Evolutionary conservation across 805 yeast species (phyloP).

Genomic region (Wickerhamia fluorescens): DNA sequence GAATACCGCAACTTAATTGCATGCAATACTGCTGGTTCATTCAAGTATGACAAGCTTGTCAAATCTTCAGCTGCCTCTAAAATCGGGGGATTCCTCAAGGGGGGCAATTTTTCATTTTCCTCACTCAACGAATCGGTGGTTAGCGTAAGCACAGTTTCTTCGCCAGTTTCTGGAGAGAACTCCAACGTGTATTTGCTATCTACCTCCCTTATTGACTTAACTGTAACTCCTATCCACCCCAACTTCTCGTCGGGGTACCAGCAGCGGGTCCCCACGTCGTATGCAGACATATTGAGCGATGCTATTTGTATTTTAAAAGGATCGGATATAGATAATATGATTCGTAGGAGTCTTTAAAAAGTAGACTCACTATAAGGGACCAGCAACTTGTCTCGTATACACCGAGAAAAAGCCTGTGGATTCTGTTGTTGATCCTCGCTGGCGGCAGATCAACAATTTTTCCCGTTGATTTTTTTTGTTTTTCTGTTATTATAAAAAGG

Average conservation of each 20-base stretch:
- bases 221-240: conserved; percentile 74
- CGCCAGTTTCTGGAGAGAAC: conserved; percentile 47
- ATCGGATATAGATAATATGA: no score
- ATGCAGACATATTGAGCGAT: conserved; percentile 11
- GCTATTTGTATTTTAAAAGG: neutral
- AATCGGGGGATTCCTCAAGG: conserved; percentile 84
- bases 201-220: conserved; percentile 36
- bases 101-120: conserved; percentile 57
- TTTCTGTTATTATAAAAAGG: no score
- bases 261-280: conserved; percentile 52
- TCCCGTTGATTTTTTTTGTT: no score
- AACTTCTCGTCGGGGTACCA: conserved; percentile 71
- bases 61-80: conserved; percentile 92
- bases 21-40: conserved; percentile 94
- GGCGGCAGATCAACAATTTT: no score
- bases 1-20: conserved; percentile 87
- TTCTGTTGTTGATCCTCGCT: no score
- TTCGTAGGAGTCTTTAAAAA: no score
- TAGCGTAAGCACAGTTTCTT: conserved; percentile 33
- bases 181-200: conserved; percentile 37
- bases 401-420: no score
- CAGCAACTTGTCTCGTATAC: no score
- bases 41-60: conserved; percentile 83
- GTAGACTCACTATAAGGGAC: no score
- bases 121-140: conserved; percentile 45